Evolutionary conservation across 2,329 filamentous ascomycete species (phyloP).

Genomic region (Calonectria pauciramosa): DNA sequence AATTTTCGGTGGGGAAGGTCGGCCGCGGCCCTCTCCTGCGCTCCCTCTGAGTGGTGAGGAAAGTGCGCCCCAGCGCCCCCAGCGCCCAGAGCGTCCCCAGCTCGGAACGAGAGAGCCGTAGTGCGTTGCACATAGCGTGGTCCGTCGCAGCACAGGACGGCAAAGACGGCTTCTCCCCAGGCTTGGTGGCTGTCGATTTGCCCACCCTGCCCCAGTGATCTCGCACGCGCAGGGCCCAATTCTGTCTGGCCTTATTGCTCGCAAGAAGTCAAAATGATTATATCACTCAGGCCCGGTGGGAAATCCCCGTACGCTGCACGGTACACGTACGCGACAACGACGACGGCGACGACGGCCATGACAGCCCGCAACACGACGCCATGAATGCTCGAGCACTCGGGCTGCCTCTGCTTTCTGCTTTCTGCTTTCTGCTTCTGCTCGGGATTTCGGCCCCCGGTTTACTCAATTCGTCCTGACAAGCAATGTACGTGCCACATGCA

Average conservation of each 20-base stretch:
- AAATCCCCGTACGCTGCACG: background rate
- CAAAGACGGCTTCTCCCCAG: constrained; percentile 43
- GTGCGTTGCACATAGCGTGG: constrained; percentile 32
- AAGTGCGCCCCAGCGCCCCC: constrained; percentile 6
- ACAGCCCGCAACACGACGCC: background rate
- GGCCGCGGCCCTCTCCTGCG: constrained; percentile 4
- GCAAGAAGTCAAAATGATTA: constrained; percentile 14
- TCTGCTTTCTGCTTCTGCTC: background rate
- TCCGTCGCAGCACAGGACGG: constrained; percentile 33
- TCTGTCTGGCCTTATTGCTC: background rate
- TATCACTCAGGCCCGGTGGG: background rate
- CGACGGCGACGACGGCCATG: background rate
- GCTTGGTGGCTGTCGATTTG: constrained; percentile 28
- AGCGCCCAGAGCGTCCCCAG: constrained; percentile 17
- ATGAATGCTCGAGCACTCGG: background rate
- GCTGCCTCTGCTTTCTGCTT: background rate
- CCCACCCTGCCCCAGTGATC: background rate
- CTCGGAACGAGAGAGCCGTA: constrained; percentile 46
- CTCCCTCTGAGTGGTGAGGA: constrained; percentile 12
- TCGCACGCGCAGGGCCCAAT: background rate
- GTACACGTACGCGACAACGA: background rate
- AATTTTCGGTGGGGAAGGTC: constrained; percentile 39
- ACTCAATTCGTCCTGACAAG: background rate
- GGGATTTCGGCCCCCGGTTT: constrained; percentile 1
- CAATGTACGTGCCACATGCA: constrained; percentile 1